Base-by-base conservation (phyloP, 1,139 yeast species). In the Diutina neorugosa region DNA sequence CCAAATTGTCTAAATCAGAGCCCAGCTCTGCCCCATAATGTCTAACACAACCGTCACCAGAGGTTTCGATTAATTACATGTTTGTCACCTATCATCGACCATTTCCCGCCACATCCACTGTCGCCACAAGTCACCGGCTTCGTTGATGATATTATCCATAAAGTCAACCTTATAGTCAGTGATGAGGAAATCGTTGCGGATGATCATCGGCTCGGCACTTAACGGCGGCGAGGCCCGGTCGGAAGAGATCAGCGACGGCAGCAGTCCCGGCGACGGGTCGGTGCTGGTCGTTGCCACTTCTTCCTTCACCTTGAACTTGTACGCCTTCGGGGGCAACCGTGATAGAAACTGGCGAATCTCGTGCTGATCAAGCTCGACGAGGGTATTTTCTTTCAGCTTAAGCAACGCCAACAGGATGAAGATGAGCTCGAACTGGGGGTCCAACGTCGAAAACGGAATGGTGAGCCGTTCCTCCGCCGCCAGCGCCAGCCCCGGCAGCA, bases 71-170 rank as follows among this genome's bases (percentile, higher is more conserved):
- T 7, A 9, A 31, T 11, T 9, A 1, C 14, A 31, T 11, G 7
- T 23, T 4, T 23, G 27, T 46, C 27, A 46, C 25, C 50, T 25
- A 46, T 46, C 40, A 18, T 46, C 50, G 4, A 46, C 50, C 69
- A 81, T 71, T 63, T 84, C 91, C 62, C 77, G 71, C 83, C 90
- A 86, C 49, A 86, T 69, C 90, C 95, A 87, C 60, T 84, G 84
- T 56, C 96, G 74, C 96, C 96, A 89, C 53, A 87, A 72, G 61
- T 87, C 95, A 18, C 96, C 96, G 2, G 96, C 91, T 65, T 86
- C 95, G 53, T 71, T 70, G 49, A 89, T 74, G 40, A 89, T 77
- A 57, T 81, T 81, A 61, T 85, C 91, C 65, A 84, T 80, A 62
- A 83, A 88, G 59, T 77, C 77, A 6, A 31, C 37, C 52, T 41